Evolutionary conservation across 352 stramenopile species (phyloP).

Genomic region (Pythium brassicae): DNA sequence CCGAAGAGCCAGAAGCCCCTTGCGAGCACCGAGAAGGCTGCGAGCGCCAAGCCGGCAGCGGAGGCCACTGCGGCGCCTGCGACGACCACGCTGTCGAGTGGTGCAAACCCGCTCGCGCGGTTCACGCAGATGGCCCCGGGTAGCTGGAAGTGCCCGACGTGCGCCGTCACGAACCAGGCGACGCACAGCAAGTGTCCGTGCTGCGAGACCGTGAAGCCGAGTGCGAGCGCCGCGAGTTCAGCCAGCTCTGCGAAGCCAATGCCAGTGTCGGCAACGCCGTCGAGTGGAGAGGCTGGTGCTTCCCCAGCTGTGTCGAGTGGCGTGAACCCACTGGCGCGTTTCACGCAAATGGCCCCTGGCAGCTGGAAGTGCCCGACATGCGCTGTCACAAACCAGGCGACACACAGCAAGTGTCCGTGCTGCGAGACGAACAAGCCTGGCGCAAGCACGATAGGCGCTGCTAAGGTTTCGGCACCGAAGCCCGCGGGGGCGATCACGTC

Average conservation of each 20-base stretch:
- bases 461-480: constrained; percentile 1
- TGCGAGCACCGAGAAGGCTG: constrained; percentile 15
- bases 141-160: constrained; percentile 81
- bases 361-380: constrained; percentile 84
- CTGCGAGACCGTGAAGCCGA: constrained; percentile 61
- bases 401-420: constrained; percentile 68
- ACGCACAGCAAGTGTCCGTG: constrained; percentile 71
- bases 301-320: constrained; percentile 8
- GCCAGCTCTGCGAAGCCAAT: constrained; percentile 6
- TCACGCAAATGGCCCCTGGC: constrained; percentile 58
- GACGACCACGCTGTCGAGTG: constrained; percentile 7
- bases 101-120: constrained; percentile 20
- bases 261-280: neutral
- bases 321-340: constrained; percentile 30
- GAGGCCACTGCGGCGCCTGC: constrained; percentile 2
- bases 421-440: constrained; percentile 62
- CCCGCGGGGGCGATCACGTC: constrained; percentile 8
- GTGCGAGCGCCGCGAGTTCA: neutral
- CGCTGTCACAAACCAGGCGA: constrained; percentile 57
- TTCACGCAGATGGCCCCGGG: constrained; percentile 64
- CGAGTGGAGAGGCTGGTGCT: constrained; percentile 1
- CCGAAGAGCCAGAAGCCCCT: constrained; percentile 18
- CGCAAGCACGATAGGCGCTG: neutral
- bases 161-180: constrained; percentile 59
- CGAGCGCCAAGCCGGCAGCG: constrained; percentile 3